These are phyloP conservation scores for Podospora australis DNA, from an alignment of 495 filamentous ascomycete genomes.

Conservation along the genomic window DNA sequence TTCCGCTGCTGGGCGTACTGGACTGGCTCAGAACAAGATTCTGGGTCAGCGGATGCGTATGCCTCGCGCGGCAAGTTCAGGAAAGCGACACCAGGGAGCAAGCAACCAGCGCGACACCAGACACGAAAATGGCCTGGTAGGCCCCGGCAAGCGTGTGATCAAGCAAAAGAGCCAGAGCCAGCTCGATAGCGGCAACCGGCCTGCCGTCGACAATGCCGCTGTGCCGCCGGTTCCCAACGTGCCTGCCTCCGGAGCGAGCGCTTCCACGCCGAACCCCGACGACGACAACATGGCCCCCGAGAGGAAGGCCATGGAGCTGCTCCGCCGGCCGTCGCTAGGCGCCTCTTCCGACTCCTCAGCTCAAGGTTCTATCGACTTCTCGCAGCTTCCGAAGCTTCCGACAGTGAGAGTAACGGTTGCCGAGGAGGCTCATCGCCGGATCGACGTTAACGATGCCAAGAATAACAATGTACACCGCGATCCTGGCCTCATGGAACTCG, in stretches of 20 bases:
- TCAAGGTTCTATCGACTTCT: conserved; percentile 36
- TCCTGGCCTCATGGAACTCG: conserved; percentile 60
- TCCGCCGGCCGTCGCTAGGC: conserved; percentile 41
- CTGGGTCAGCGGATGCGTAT: conserved; percentile 54
- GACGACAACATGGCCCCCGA: conserved; percentile 39
- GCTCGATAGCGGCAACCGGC: conserved; percentile 29
- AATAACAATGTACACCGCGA: conserved; percentile 58
- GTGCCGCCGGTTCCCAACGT: conserved; percentile 34
- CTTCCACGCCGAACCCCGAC: conserved; percentile 28
- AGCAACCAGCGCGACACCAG: conserved; percentile 67
- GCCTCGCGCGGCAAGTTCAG: conserved; percentile 61
- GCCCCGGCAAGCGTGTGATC: conserved; percentile 71
- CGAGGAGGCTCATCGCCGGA: conserved; percentile 49
- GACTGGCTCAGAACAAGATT: conserved; percentile 47
- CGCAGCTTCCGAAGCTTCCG: too few species aligned
- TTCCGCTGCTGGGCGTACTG: conserved; percentile 11
- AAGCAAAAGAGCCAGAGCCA: conserved; percentile 44
- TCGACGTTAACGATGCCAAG: conserved; percentile 61
- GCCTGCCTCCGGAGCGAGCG: conserved; percentile 29
- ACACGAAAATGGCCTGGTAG: conserved; percentile 82
- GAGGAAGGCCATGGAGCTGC: conserved; percentile 30
- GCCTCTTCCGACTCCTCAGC: conserved; percentile 45
- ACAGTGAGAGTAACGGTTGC: conserved; percentile 27
- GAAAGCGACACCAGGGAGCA: conserved; percentile 60
- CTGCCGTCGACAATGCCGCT: conserved; percentile 25